Conservation (phyloP, 2,329 filamentous ascomycete genomes). For the Cercospora sojina region DNA sequence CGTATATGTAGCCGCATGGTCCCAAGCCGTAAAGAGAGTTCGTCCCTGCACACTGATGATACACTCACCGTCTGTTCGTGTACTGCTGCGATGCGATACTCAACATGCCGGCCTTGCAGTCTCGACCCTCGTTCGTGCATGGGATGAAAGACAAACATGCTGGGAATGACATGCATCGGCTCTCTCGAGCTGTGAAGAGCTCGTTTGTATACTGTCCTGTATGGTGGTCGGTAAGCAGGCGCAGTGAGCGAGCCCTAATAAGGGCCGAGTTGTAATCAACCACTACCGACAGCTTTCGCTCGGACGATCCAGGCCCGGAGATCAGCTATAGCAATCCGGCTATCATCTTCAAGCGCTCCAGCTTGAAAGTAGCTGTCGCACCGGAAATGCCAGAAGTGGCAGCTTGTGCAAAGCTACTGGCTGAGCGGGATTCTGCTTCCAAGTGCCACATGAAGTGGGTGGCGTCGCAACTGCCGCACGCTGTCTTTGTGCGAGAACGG, state of each 20-base stretch:
- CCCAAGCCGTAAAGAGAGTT: background rate
- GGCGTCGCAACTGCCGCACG: background rate
- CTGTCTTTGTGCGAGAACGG: background rate
- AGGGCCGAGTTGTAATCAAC: background rate
- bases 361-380: background rate
- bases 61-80: background rate
- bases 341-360: background rate
- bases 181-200: background rate
- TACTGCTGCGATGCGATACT: background rate
- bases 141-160: background rate
- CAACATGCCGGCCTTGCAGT: background rate
- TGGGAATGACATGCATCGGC: background rate
- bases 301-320: background rate
- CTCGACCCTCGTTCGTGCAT: background rate
- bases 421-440: background rate
- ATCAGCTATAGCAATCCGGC: background rate
- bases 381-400: background rate
- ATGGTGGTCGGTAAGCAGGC: background rate
- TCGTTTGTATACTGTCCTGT: background rate
- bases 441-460: background rate
- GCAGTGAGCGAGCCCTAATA: background rate
- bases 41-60: background rate
- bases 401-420: background rate
- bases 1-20: background rate
- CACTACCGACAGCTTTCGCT: background rate